phyloP scores from a whole-genome alignment of 352 stramenopile genomes.

The Pythium sp. region DNA sequence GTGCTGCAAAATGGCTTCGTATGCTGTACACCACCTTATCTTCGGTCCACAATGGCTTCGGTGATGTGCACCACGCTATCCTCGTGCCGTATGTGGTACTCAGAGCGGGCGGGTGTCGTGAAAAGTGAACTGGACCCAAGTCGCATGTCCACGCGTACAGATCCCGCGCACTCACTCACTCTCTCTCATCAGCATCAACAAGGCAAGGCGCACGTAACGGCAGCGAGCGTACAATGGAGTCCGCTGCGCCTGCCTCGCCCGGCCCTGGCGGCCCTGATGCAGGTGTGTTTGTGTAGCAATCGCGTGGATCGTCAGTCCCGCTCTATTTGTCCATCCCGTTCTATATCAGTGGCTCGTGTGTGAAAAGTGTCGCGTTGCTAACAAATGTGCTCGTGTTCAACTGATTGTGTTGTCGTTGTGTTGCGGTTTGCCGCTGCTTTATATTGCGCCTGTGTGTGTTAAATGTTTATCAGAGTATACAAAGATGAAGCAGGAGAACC shows the following conservation, averaged over 20 bases:
- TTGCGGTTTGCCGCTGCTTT: neutral
- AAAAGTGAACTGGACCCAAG: constrained; percentile 11
- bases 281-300: neutral
- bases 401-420: neutral
- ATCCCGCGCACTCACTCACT: constrained; percentile 8
- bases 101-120: neutral
- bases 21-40: neutral
- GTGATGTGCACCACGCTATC: neutral
- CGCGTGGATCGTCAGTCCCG: neutral
- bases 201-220: neutral
- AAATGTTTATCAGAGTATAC: constrained; percentile 15
- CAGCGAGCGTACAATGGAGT: constrained; percentile 7
- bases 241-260: neutral
- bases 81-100: neutral
- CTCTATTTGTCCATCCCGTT: neutral
- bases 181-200: constrained; percentile 1
- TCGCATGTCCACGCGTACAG: constrained; percentile 9
- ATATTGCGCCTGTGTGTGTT: neutral
- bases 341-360: neutral
- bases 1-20: neutral
- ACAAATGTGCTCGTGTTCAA: neutral
- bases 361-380: constrained; percentile 5
- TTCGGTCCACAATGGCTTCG: neutral
- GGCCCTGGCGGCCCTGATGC: neutral
- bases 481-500: constrained; percentile 56